phyloP scores from a whole-genome alignment of 345 rosid species.

The Hypericum perforatum region DNA sequence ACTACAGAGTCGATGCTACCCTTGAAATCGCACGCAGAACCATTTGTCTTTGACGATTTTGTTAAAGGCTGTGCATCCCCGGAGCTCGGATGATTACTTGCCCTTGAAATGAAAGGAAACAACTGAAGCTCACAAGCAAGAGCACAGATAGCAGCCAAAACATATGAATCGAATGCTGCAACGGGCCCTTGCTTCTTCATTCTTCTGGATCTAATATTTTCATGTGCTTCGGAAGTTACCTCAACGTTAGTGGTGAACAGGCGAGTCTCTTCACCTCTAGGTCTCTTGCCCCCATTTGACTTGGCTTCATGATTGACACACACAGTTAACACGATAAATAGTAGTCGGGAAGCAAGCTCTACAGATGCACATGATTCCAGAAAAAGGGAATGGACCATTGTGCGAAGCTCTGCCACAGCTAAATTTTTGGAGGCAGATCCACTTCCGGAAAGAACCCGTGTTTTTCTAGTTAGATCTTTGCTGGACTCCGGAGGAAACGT shows the following conservation, averaged over 20 bases:
- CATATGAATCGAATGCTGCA: conserved; percentile 93
- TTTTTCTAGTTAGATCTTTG: conserved; percentile 40
- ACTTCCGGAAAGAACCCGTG: conserved; percentile 36
- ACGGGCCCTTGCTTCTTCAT: conserved; percentile 82
- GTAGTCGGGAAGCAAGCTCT: conserved; percentile 88
- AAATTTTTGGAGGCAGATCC: conserved; percentile 77
- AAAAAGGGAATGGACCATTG: conserved; percentile 94
- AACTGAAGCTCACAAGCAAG: conserved; percentile 93
- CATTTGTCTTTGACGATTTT: conserved; percentile 50
- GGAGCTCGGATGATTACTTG: conserved; percentile 34
- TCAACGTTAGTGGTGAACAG: conserved; percentile 30
- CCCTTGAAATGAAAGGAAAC: conserved; percentile 64
- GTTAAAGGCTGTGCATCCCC: conserved; percentile 24
- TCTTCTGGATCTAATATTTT: conserved; percentile 37
- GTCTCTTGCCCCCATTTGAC: conserved; percentile 59
- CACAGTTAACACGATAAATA: conserved; percentile 93
- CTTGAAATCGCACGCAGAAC: conserved; percentile 46
- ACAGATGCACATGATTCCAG: conserved; percentile 80
- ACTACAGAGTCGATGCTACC: conserved; percentile 59
- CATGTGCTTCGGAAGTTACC: conserved; percentile 27
- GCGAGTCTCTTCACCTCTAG: conserved; percentile 41
- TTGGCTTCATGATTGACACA: conserved; percentile 98
- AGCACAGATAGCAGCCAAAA: conserved; percentile 93
- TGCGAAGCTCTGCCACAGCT: conserved; percentile 92
- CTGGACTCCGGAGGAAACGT: conserved; percentile 69